Conservation (phyloP, 192 early-diverging fungal species). For the Dissophora ornata region DNA sequence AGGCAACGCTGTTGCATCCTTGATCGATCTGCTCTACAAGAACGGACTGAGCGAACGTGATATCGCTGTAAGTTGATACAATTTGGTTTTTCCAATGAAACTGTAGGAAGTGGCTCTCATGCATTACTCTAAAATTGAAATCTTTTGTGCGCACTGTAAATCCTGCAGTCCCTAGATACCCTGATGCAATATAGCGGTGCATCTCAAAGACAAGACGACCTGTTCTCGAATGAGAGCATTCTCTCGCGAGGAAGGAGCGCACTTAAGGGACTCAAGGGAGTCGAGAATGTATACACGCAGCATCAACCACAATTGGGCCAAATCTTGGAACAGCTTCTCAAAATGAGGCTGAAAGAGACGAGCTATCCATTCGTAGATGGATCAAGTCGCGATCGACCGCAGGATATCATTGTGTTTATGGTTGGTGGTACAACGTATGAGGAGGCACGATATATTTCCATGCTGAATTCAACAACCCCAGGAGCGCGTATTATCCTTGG, state of each 20-base stretch:
- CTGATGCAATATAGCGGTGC: constrained; percentile 83
- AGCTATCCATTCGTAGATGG: constrained; percentile 84
- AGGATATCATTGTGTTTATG: constrained; percentile 96
- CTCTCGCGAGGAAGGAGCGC: constrained; percentile 87
- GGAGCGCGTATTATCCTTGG: constrained; percentile 90
- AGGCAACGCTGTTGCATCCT: constrained; percentile 72
- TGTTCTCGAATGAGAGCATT: constrained; percentile 90
- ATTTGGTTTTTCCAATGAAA: too few species aligned
- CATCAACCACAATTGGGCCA: constrained; percentile 87
- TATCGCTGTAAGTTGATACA: constrained; percentile 66
- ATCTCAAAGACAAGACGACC: constrained; percentile 85
- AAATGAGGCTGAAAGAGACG: constrained; percentile 81
- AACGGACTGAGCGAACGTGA: constrained; percentile 78
- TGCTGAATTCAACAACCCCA: constrained; percentile 82
- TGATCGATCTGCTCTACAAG: constrained; percentile 80
- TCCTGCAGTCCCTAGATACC: constrained; percentile 69
- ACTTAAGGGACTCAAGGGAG: constrained; percentile 95
- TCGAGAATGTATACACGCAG: constrained; percentile 99
- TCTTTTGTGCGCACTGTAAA: background rate
- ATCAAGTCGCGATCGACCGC: constrained; percentile 72
- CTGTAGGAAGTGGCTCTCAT: too few species aligned
- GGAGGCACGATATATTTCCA: constrained; percentile 87
- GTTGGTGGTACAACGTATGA: constrained; percentile 95
- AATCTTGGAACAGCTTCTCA: constrained; percentile 81
- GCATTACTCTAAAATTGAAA: background rate